Evolutionary conservation across 2,329 filamentous ascomycete genomes (phyloP), one percentile per base, ranked within the genome.

Genomic region (Stemphylium vesicarium): DNA sequence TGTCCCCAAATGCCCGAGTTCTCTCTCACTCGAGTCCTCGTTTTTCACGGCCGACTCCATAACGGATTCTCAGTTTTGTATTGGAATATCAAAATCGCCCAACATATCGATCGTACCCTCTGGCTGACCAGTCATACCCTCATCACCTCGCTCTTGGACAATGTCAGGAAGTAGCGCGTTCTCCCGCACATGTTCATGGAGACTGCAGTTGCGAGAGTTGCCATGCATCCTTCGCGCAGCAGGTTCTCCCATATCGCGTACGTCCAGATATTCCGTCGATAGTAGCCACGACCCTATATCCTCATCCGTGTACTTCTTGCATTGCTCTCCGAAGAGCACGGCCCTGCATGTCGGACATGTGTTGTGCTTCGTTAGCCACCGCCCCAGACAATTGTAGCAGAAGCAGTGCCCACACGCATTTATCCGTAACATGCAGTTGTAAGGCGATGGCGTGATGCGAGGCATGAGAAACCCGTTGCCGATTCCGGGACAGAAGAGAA

Each of bases 311-410:
- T 15, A 1, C 4, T 31, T 33, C 8, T 20, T 26, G 20, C 12
- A 3, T 20, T 20, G 20, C 20, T 20, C 3, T 20, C 20, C 20
- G 37, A 52, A 46, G 6, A 52, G 36, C 22, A 31, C 13, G 4
- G 24, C 41, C 10, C 50, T 18, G 9, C 50, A 52, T 36, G 46
- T 46, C 2, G 50, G 50, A 12, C 50, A 52, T 2, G 50, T 52
- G 12, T 35, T 40, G 5, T 32, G 40, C 15, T 52, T 29, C 26
- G 10, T 11, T 3, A 46, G 16, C 50, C 50, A 52, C 3, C 15
- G 24, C 29, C 33, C 20, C n/a, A 52, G 31, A 15, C 50, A 52
- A 9, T 40, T 29, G n/a, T 24, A 40, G 29, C 50, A 52, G 26
- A 52, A 46, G 7, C 6, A 7, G 38, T 52, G 50, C 9, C 50